Percentiles rank a stretch among this genome's conserved stretches.
These are phyloP conservation scores for Acanthamoeba sp. DNA, from an alignment of 208 protist species.

Conservation along the genomic window DNA sequence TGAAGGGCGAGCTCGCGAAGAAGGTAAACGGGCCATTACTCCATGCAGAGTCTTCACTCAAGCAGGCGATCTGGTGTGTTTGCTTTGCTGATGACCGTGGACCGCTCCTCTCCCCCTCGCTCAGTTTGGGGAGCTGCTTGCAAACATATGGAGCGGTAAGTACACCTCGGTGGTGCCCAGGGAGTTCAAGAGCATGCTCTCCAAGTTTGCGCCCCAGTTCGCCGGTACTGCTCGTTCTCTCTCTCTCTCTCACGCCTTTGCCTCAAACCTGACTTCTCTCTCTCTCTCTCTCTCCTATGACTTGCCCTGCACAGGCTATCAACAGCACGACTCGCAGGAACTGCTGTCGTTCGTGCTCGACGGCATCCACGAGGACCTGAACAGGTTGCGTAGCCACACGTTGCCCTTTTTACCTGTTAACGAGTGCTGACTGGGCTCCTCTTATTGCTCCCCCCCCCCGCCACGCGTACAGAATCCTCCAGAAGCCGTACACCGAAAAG, in stretches of 20 bases:
- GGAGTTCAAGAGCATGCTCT: constrained; percentile 80
- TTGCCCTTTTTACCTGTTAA: too few species aligned
- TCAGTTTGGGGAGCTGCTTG: constrained; percentile 88
- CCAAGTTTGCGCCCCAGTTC: constrained; percentile 84
- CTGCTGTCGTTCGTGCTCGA: constrained; percentile 78
- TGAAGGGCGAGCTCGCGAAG: constrained; percentile 83
- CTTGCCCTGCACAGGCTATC: constrained; percentile 76
- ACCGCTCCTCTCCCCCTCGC: background rate
- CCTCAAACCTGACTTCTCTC: too few species aligned
- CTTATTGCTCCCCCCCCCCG: background rate
- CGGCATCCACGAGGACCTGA: constrained; percentile 86
- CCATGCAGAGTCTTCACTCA: too few species aligned
- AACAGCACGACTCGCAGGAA: constrained; percentile 86
- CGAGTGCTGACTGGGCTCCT: background rate
- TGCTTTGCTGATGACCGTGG: background rate
- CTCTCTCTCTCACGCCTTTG: background rate
- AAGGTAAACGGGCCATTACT: background rate
- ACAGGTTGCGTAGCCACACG: constrained; percentile 43
- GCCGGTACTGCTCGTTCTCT: background rate
- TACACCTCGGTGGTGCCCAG: constrained; percentile 67
- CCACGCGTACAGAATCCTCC: background rate
- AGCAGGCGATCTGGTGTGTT: too few species aligned
- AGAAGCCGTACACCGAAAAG: constrained; percentile 37
- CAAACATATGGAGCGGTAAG: constrained; percentile 78
- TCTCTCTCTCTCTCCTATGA: background rate